Evolutionary conservation across 192 early-diverging fungal genomes (phyloP).

Genomic region (Dimargaris verticillata): DNA sequence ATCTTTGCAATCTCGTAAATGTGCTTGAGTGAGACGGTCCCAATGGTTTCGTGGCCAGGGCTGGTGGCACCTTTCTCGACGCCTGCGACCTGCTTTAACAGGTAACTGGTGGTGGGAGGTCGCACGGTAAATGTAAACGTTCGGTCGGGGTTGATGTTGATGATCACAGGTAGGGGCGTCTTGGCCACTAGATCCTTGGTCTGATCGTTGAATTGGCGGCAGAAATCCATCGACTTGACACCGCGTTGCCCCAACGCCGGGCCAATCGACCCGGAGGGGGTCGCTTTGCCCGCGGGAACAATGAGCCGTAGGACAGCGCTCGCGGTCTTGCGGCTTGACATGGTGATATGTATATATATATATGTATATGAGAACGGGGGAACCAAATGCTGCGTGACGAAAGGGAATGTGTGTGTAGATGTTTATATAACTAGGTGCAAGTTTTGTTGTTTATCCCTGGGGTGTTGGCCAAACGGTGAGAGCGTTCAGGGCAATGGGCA

Average conservation of each 20-base stretch:
- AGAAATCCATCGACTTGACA: conserved; percentile 97
- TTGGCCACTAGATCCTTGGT: conserved; percentile 67
- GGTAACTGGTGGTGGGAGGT: conserved; percentile 73
- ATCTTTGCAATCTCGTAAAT: conserved; percentile 88
- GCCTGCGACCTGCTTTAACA: conserved; percentile 75
- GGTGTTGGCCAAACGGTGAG: too few relatives aligned
- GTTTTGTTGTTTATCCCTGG: too few relatives aligned
- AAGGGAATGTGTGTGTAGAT: too few relatives aligned
- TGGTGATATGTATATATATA: too few relatives aligned
- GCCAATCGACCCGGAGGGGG: conserved; percentile 83
- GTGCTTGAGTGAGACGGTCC: conserved; percentile 77
- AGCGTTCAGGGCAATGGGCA: too few relatives aligned
- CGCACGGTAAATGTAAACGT: conserved; percentile 80
- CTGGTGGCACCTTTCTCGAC: conserved; percentile 71
- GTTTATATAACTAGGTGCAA: too few relatives aligned
- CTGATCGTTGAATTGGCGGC: conserved; percentile 92
- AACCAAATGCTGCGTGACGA: too few relatives aligned
- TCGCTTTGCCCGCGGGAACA: conserved; percentile 83
- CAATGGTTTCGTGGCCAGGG: conserved; percentile 58
- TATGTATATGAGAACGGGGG: too few relatives aligned
- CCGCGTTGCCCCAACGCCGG: conserved; percentile 91
- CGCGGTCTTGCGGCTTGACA: conserved; percentile 17
- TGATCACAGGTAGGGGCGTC: conserved; percentile 69
- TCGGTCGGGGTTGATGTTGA: conserved; percentile 79
- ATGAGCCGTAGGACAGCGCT: conserved; percentile 48